Evolutionary conservation across 768 basidiomycete species (phyloP), one percentile per base, ranked within the genome.

Genomic region (Termitomyces sp.): DNA sequence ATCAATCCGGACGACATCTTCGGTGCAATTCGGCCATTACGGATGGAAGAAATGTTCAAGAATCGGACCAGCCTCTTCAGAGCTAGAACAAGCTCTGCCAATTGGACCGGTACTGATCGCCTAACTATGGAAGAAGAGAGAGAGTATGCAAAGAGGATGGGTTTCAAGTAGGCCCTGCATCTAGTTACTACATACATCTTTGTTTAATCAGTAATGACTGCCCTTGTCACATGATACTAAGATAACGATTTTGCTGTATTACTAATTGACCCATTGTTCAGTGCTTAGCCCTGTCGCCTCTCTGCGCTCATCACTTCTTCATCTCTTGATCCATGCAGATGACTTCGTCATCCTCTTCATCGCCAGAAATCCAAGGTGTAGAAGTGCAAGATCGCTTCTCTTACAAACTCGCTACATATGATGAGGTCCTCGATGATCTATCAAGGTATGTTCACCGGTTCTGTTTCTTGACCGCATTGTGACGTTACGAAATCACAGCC

Each of bases 41-140:
- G 78, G 62, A 97, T 98, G 94, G 94, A 95, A 64, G 94, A 98
- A 68, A 80, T 98, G 63, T 99, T 99, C 81, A 82, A 85, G 66
- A 77, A 75, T 26, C 79, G 86, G 62, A 87, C 85, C 18, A 90
- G 87, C 63, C 82, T 88, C 52, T 97, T 97, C 78, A 80, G 95
- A 59, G 88, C 91, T 7, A 81, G 96, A 50, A 92, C 93, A 9
- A 95, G 93, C 67, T 95, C 93, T 12, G 96, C 96, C 36, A 97
- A 97, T 70, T 98, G 96, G 96, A 82, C 86, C 6, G 93, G 93
- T n/a, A 74, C 88, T n/a, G 96, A 98, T 74, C 80, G 86, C 28
- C 74, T 98, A 66, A 95, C 93, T 16, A 71, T 78, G 26, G 86
- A 89, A 63, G 96, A 98, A 73, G 87, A 95, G 73, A 75, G 79